Base-by-base conservation (phyloP, 768 basidiomycete genomes). In the Xerocomus potaroensis region DNA sequence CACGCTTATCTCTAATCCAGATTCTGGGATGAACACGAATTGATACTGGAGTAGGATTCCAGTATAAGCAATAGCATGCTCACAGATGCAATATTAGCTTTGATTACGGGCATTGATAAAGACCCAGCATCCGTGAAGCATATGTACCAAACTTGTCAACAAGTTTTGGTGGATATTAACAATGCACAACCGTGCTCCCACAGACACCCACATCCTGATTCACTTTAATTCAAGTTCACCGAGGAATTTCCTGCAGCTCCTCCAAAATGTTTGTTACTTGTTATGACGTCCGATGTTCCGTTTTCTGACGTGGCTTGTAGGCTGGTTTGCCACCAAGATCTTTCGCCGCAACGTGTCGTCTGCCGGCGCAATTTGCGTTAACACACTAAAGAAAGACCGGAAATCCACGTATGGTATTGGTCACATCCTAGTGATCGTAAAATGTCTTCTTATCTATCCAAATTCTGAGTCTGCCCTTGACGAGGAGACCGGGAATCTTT, bases 1-100 rank as follows among this genome's bases (percentile, higher is more conserved):
- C 9, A 44, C 8, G 23, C 36, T n/a, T 36, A 21, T 33, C 8
- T 24, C 40, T 56, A 10, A 54, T 27, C 31, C 18, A 11, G 23
- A n/a, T 16, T 18, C 15, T 54, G 91, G 3, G 70, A 71, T 30
- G 83, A 88, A 56, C 84, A 87, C 47, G 91, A 94, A 61, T 66
- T 95, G 37, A 89, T 79, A 31, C 70, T 99, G 12, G 93, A 96
- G 66, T 99, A 96, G 96, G 87, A 91, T 44, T 93, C 94, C 1
- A 91, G 86, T 56, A 86, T 91, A 12, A 94, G 90, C 61, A 97
- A 91, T 57, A 96, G 98, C 63, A 98, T 98, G 94, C 89, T 99
- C 38, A 95, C 96, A 7, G 96, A 99, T 66, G 91, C 95, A 4
- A 90, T 91, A 1, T 64, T 98, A 22, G 91, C 94, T 0, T 73